Base-by-base conservation (phyloP, 2,329 filamentous ascomycete species). In the Trichoderma harzianum region DNA sequence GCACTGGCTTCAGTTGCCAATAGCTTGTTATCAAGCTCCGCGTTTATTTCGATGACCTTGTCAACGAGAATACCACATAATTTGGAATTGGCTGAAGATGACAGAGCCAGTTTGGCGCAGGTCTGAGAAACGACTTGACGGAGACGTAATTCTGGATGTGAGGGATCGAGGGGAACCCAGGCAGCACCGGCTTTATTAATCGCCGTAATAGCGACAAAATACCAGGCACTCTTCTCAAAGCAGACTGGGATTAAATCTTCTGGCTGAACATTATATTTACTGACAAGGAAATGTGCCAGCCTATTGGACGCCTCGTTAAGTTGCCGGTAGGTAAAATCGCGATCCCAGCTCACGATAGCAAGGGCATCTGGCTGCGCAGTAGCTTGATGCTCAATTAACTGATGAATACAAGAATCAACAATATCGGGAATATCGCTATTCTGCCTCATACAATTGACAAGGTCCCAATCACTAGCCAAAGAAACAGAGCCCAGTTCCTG, bases 161-260 rank as follows among this genome's bases (percentile, higher is more conserved):
- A 68, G n/a, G 73, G 72, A 34, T 74, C 74, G 3, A 76, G 68
- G 7, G 72, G 73, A 18, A 75, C 75, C 32, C 72, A 75, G 26
- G 69, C 73, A 16, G 69, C 75, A 7, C 75, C 75, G 14, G 75
- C 74, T 16, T 74, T 73, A 18, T 75, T 66, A 3, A 76, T 69
- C 6, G 74, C 75, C 0, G 74, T 51, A 30, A 74, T 74, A 6
- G 74, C 61, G 24, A 76, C 72, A 12, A 74, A 69, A 28, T 72
- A 47, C 75, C 75, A 76, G 3, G 70, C 64, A 0, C 75, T 77
- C 58, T 80, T 80, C 24, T 79, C 77, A n/a, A 79, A 79, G 60
- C 76, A 79, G 0, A 80, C 57, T 7, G 76, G 76, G 0, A 80
- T 71, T 3, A 73, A 7, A 4, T 73, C 72, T 26, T 67, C 32